Evolutionary conservation across 106 monocot species (phyloP), one percentile per base, ranked within the genome.

Genomic region (Dendrobium chrysotoxum): DNA sequence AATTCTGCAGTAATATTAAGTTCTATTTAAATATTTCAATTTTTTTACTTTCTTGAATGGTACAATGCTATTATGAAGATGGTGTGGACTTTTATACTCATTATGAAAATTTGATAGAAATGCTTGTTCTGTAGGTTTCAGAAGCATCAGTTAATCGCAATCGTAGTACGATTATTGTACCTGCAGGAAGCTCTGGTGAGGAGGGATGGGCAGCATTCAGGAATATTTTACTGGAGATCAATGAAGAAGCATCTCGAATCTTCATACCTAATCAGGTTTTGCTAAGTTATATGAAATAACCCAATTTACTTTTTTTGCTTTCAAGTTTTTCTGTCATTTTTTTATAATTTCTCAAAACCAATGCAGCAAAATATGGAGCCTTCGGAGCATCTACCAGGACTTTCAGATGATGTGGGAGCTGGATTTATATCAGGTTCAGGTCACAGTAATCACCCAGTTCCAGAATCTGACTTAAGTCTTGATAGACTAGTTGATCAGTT

Each of bases 341-440:
- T 21, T 23, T 15, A 23, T 26, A 28, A 70, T 40, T 53, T 72
- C 47, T n/a, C 26, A 18, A 44, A 53, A 47, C 30, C 25, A 4
- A 35, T 74, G 53, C 86, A 90, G 84, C 91, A 93, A 76, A 82
- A 81, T 15, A 35, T 92, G 42, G 97, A 94, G 58, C 80, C 84
- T 54, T 75, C 90, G 7, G 91, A 94, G 46, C 87, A 65, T 25
- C 87, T 94, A 44, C 83, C 88, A 42, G 94, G 97, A 61, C 92
- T 94, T 73, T 98, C 97, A 71, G 97, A 98, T 86, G 97, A 98
- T 80, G 97, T 98, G 17, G 94, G 97, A 39, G 97, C 92, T 77
- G 97, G 97, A 72, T 98, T 98, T 79, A 98, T 98, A 78, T 81
- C 93, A 35, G 90, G 88, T 45, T 81, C 93, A 46, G 88, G 88